These are phyloP conservation scores for Lepidium campestre DNA, from an alignment of 441 rosid species.

Conservation along the genomic window DNA sequence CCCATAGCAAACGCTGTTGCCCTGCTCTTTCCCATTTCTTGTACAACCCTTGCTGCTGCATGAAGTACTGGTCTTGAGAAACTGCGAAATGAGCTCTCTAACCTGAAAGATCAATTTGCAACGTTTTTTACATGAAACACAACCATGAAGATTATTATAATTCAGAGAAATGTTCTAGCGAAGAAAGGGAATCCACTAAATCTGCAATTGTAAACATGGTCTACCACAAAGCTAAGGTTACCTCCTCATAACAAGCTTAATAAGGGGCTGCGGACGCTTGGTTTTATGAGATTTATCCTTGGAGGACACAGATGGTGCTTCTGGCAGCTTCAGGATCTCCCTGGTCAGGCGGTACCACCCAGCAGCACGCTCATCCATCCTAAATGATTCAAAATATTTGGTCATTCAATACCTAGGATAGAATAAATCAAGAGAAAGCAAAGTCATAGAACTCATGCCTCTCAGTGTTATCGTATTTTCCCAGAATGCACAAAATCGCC, in stretches of 20 bases:
- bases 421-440: conserved; percentile 3
- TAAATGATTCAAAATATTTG: conserved; percentile 29
- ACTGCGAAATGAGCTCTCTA: conserved; percentile 98
- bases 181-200: conserved; percentile 14
- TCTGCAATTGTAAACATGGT: background rate
- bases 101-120: conserved; percentile 39
- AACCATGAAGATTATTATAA: background rate
- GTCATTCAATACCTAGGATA: conserved; percentile 1
- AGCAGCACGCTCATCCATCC: conserved; percentile 95
- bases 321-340: conserved; percentile 96
- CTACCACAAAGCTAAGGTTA: conserved; percentile 26
- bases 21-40: conserved; percentile 97
- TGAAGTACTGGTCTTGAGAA: conserved; percentile 99
- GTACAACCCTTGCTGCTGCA: conserved; percentile 99
- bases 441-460: conserved; percentile 42
- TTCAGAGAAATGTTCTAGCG: conserved; percentile 6
- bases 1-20: conserved; percentile 99
- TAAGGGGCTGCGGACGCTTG: conserved; percentile 97
- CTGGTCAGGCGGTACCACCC: conserved; percentile 99
- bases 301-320: conserved; percentile 72
- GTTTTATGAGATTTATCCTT: conserved; percentile 86
- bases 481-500: conserved; percentile 87
- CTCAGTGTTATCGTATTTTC: conserved; percentile 74
- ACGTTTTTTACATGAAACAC: conserved; percentile 3
- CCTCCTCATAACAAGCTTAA: conserved; percentile 99